Evolutionary conservation across 2,329 filamentous ascomycete species (phyloP), one percentile per base, ranked within the genome.

Genomic region (Conoideocrella luteorostrata): DNA sequence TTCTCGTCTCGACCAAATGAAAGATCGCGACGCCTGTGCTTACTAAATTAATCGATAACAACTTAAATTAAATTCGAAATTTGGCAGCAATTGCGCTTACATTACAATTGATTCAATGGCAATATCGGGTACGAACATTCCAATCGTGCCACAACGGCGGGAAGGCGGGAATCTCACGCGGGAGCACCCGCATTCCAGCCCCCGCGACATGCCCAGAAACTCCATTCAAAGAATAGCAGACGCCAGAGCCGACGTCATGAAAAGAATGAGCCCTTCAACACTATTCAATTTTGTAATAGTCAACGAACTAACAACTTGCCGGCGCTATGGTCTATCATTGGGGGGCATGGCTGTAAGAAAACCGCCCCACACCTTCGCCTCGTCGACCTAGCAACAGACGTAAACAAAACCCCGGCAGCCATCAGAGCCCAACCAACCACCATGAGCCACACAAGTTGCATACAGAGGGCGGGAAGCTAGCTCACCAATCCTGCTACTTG

Each of bases 321-420:
- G n/a, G n/a, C n/a, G n/a, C n/a, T n/a, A n/a, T n/a, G n/a, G n/a
- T n/a, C n/a, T n/a, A n/a, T n/a, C n/a, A n/a, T n/a, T n/a, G n/a
- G n/a, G n/a, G n/a, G n/a, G n/a, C n/a, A n/a, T n/a, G n/a, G n/a
- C n/a, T 12, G 12, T 32, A 15, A 29, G 20, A 38, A 12, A 17
- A 26, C 7, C 9, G 24, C 23, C 33, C 15, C 28, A 22, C 23
- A 41, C n/a, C 29, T 34, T 20, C 6, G 18, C 17, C 7, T 26
- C 20, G 56, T 64, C 52, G 57, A 54, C 62, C 53, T 50, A 49
- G 60, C 62, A 64, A 65, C 62, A 22, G 43, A 30, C 15, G 57
- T 65, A 61, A 65, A 65, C 62, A 65, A 60, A 52, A 40, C 30
- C 51, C 46, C 33, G 50, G 41, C 48, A 53, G 38, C 39, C 47